Base-by-base conservation (phyloP, 1,139 yeast genomes). In the Taphrina populina region DNA sequence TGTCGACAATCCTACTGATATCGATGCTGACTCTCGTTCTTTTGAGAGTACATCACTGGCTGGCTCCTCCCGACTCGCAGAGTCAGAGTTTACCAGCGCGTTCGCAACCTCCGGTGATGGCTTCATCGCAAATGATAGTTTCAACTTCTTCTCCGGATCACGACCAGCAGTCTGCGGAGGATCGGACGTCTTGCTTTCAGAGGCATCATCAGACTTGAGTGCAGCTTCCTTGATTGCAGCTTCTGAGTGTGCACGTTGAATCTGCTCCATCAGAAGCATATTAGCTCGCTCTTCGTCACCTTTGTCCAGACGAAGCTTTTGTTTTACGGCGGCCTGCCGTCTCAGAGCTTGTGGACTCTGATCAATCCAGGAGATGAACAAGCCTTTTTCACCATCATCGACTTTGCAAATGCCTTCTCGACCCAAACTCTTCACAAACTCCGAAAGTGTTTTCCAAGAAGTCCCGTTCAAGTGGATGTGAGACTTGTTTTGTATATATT, bases 391-490 rank as follows among this genome's bases (percentile, higher is more conserved):
- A 1, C 70, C 66, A 4, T 72, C 75, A 19, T 75, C 78, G 0
- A 84, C 83, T 34, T 73, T 69, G 7, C 84, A 79, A n/a, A 76
- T 69, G 1, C 88, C 87, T 24, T 73, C 71, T 21, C 75, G 73
- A 0, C 82, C 84, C 62, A 92, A 69, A 63, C 79, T 72, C 60
- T 79, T 77, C n/a, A 88, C 76, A 67, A 90, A 86, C 53, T 79
- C 78, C 0, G 92, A 78, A 37, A 94, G 70, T 3, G 84, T 78
- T 2, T 76, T 68, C 90, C 95, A 92, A 60, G 75, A 74, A 0
- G 98, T 92, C 2, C 96, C 82, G 66, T 88, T 88, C 84, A 92
- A 81, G 67, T 90, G 98, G 3, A 88, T 73, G 68, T 92, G 97
- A 57, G 86, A 80, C 64, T 80, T 79, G 66, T 88, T 87, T 61